These are phyloP conservation scores for Tricholoma sp. DNA, from an alignment of 768 basidiomycete species.

Conservation along the genomic window DNA sequence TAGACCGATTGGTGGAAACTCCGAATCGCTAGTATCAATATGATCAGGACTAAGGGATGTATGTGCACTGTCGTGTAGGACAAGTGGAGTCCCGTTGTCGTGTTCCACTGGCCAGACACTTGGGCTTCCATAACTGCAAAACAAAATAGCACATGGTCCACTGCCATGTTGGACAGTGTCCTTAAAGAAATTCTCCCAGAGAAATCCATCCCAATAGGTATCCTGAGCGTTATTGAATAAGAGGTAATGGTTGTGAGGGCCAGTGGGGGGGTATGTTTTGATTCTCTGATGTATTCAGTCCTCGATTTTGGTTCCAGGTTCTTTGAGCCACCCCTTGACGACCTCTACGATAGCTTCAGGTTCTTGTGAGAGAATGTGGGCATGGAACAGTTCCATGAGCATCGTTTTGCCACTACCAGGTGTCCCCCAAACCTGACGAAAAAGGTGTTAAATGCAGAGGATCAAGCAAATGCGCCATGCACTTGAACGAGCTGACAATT, in stretches of 20 bases:
- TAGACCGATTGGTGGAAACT: not conserved
- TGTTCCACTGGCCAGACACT: not conserved
- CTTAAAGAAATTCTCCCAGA: not conserved
- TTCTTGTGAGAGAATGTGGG: not conserved
- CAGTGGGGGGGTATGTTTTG: not conserved
- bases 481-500: not conserved
- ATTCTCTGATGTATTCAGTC: not conserved
- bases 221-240: not conserved
- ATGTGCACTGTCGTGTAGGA: not conserved
- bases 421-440: not conserved
- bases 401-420: not conserved
- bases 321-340: not conserved
- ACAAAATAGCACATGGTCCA: not conserved
- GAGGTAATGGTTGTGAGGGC: not conserved
- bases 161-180: not conserved
- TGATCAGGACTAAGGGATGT: not conserved
- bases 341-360: not conserved
- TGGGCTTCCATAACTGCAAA: not conserved
- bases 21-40: not conserved
- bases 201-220: not conserved
- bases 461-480: not conserved
- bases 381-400: not conserved
- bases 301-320: not conserved
- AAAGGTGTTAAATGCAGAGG: not conserved
- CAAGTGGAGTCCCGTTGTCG: not conserved